Evolutionary conservation across 306 rosid genomes (phyloP).

Genomic region (Prunus mira): DNA sequence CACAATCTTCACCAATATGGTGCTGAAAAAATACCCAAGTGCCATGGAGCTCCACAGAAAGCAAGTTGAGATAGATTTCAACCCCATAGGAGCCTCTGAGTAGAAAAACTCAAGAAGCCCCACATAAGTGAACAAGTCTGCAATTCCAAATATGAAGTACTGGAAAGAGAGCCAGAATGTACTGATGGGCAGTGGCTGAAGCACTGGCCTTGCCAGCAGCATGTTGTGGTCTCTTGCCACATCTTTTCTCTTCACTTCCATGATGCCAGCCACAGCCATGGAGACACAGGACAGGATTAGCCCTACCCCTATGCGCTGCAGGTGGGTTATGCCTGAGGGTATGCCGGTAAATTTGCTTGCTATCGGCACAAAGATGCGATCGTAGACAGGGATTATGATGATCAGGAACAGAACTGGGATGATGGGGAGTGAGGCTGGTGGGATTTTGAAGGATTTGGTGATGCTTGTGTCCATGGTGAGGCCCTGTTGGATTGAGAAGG

Average conservation of each 20-base stretch:
- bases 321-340: constrained; percentile 73
- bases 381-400: constrained; percentile 70
- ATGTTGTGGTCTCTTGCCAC: constrained; percentile 58
- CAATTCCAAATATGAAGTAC: constrained; percentile 87
- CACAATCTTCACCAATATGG: constrained; percentile 66
- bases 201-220: constrained; percentile 66
- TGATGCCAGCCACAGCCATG: constrained; percentile 71
- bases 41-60: constrained; percentile 95
- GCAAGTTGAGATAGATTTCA: constrained; percentile 82
- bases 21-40: constrained; percentile 71
- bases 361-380: constrained; percentile 58
- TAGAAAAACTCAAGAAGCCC: constrained; percentile 90
- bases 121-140: constrained; percentile 81
- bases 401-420: constrained; percentile 66
- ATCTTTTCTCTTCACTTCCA: constrained; percentile 69
- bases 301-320: constrained; percentile 86
- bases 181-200: constrained; percentile 75
- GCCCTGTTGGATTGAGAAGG: constrained; percentile 85
- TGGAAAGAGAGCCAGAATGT: constrained; percentile 87
- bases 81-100: constrained; percentile 75
- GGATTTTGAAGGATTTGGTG: constrained; percentile 56
- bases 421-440: constrained; percentile 86
- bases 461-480: constrained; percentile 71
- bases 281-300: constrained; percentile 72
- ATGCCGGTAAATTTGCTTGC: constrained; percentile 53